Evolutionary conservation across 768 basidiomycete species (phyloP).

Genomic region (Sporobolomyces phaffii): DNA sequence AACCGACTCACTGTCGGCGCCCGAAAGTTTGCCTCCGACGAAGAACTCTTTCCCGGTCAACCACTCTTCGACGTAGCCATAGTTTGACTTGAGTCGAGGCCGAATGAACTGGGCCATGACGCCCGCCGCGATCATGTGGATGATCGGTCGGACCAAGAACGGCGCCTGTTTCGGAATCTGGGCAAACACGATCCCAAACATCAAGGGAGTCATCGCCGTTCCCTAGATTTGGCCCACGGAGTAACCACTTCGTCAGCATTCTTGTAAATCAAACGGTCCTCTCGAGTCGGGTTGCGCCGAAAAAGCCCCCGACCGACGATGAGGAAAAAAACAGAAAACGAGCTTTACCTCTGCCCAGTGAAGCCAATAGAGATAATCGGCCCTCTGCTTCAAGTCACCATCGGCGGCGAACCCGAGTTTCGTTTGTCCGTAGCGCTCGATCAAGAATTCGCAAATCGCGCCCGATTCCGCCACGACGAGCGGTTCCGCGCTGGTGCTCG

Average conservation of each 20-base stretch:
- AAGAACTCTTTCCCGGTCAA: slow-evolving; percentile 29
- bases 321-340: background rate
- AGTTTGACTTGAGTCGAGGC: slow-evolving; percentile 15
- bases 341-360: slow-evolving; percentile 32
- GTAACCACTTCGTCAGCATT: background rate
- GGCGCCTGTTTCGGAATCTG: slow-evolving; percentile 23
- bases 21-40: slow-evolving; percentile 20
- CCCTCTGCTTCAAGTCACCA: slow-evolving; percentile 5
- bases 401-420: slow-evolving; percentile 1
- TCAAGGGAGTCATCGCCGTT: slow-evolving; percentile 17
- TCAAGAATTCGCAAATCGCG: slow-evolving; percentile 35
- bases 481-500: background rate
- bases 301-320: no score
- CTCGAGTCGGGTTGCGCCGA: no score
- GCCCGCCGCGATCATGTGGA: background rate
- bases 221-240: slow-evolving; percentile 8
- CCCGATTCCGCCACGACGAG: slow-evolving; percentile 34
- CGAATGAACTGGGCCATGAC: slow-evolving; percentile 4
- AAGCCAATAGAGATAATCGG: slow-evolving; percentile 33
- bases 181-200: slow-evolving; percentile 28
- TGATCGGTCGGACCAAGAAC: slow-evolving; percentile 16
- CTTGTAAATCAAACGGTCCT: no score
- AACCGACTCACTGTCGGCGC: slow-evolving; percentile 26
- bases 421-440: slow-evolving; percentile 31
- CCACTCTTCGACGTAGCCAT: slow-evolving; percentile 1